phyloP scores from a whole-genome alignment of 139 green algal genomes.

The Chlamydomonas applanata region DNA sequence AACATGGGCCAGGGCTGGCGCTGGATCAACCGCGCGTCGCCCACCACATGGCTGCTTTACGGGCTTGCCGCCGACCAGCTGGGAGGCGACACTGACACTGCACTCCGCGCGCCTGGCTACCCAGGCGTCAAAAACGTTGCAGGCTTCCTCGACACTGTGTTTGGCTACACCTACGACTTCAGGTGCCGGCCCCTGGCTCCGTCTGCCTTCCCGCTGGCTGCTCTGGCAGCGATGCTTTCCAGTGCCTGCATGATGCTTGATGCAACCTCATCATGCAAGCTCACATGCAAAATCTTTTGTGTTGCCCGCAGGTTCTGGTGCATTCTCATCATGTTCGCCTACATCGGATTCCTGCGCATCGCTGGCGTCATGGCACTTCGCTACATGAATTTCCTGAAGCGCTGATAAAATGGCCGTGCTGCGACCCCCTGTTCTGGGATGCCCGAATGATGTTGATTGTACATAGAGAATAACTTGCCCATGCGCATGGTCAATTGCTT shows the following conservation, averaged over 20 bases:
- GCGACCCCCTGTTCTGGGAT: no score
- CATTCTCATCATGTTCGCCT: slow-evolving; percentile 52
- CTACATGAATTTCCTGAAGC: slow-evolving; percentile 64
- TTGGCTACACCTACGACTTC: slow-evolving; percentile 67
- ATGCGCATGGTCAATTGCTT: no score
- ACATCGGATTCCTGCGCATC: slow-evolving; percentile 51
- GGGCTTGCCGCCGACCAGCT: slow-evolving; percentile 54
- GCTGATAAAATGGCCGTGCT: no score
- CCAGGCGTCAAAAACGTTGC: slow-evolving; percentile 26
- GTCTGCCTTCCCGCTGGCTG: no score
- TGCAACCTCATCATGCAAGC: not conserved
- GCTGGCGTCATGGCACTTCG: slow-evolving; percentile 48
- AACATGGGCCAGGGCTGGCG: slow-evolving; percentile 59
- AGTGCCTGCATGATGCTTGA: slow-evolving; percentile 36
- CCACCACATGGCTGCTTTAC: slow-evolving; percentile 65
- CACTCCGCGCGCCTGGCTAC: not conserved
- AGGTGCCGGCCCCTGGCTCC: slow-evolving; percentile 40
- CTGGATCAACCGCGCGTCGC: slow-evolving; percentile 65
- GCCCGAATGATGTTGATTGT: no score
- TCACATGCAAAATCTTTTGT: not conserved
- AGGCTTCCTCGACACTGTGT: slow-evolving; percentile 47
- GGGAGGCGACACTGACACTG: slow-evolving; percentile 4
- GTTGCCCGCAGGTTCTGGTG: slow-evolving; percentile 19
- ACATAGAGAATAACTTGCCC: no score
- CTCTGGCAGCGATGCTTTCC: no score